Evolutionary conservation across 805 yeast species (phyloP).

Genomic region (Schwanniomyces pseudopolymorphus): DNA sequence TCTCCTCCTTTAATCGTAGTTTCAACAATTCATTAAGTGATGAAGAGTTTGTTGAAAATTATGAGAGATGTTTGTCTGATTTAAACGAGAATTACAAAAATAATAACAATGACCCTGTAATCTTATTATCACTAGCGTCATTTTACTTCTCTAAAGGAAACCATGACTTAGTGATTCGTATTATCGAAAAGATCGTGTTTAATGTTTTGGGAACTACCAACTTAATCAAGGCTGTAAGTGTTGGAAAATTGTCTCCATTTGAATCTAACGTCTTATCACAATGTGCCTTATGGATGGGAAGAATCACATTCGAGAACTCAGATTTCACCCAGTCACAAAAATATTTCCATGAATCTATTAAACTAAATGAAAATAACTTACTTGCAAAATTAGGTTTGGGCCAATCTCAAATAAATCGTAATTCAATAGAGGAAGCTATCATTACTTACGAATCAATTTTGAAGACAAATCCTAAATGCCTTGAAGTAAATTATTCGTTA

Average conservation of each 20-base stretch:
- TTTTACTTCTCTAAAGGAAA: slow-evolving; percentile 72
- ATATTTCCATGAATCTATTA: slow-evolving; percentile 69
- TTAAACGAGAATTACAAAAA: slow-evolving; percentile 37
- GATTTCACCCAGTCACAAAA: slow-evolving; percentile 72
- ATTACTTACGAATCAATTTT: slow-evolving; percentile 77
- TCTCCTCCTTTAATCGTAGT: slow-evolving; percentile 67
- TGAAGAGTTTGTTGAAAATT: slow-evolving; percentile 59
- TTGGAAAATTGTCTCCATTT: slow-evolving; percentile 23
- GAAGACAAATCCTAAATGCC: slow-evolving; percentile 61
- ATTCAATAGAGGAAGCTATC: slow-evolving; percentile 77
- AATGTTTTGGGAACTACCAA: slow-evolving; percentile 17
- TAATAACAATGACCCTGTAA: slow-evolving; percentile 53
- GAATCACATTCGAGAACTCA: slow-evolving; percentile 60
- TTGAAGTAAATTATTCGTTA: slow-evolving; percentile 72
- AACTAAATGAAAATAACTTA: slow-evolving; percentile 60
- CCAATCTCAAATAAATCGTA: slow-evolving; percentile 75
- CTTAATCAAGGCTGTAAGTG: slow-evolving; percentile 12
- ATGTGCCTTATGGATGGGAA: slow-evolving; percentile 75
- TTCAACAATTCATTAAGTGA: slow-evolving; percentile 56
- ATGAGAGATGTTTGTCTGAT: slow-evolving; percentile 57
- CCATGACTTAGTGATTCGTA: slow-evolving; percentile 53
- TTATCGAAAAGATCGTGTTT: slow-evolving; percentile 50
- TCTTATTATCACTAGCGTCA: slow-evolving; percentile 66
- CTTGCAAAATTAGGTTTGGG: slow-evolving; percentile 82
- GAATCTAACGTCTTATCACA: slow-evolving; percentile 34